These are phyloP conservation scores for Suillus alpinus DNA, from an alignment of 768 basidiomycete genomes.

Conservation along the genomic window DNA sequence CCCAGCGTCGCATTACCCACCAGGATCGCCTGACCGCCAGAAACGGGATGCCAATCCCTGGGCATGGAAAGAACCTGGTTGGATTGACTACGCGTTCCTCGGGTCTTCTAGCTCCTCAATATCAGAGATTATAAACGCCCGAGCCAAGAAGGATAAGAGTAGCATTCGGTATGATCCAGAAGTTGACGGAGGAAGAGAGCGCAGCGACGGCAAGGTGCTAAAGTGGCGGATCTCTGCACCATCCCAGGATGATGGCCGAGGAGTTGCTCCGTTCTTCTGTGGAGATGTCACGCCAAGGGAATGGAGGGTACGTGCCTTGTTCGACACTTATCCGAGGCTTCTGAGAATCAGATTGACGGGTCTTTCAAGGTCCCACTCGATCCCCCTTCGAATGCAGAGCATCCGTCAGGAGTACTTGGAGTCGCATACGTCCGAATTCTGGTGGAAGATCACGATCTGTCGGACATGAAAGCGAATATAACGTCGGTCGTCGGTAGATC, in stretches of 20 bases:
- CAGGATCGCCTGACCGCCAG: constrained; percentile 41
- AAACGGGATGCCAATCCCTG: constrained; percentile 49
- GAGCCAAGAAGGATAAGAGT: constrained; percentile 39
- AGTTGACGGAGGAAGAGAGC: constrained; percentile 49
- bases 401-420: constrained; percentile 49
- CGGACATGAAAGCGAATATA: constrained; percentile 35
- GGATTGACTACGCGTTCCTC: constrained; percentile 67
- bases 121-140: constrained; percentile 52
- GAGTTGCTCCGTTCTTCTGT: constrained; percentile 66
- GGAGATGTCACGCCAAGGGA: constrained; percentile 65
- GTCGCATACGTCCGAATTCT: constrained; percentile 50
- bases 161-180: constrained; percentile 44
- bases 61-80: constrained; percentile 54
- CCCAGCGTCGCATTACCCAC: constrained; percentile 51
- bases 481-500: constrained; percentile 45
- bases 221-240: constrained; percentile 58
- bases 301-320: constrained; percentile 45
- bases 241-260: constrained; percentile 19
- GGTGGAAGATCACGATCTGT: constrained; percentile 29
- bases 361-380: constrained; percentile 45
- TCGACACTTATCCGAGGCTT: background rate
- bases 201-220: constrained; percentile 52
- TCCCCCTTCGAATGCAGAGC: constrained; percentile 44
- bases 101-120: constrained; percentile 48
- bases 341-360: background rate